Evolutionary conservation across 352 stramenopile species (phyloP), one percentile per base, ranked within the genome.

Genomic region (Globisporangium cystogenes): DNA sequence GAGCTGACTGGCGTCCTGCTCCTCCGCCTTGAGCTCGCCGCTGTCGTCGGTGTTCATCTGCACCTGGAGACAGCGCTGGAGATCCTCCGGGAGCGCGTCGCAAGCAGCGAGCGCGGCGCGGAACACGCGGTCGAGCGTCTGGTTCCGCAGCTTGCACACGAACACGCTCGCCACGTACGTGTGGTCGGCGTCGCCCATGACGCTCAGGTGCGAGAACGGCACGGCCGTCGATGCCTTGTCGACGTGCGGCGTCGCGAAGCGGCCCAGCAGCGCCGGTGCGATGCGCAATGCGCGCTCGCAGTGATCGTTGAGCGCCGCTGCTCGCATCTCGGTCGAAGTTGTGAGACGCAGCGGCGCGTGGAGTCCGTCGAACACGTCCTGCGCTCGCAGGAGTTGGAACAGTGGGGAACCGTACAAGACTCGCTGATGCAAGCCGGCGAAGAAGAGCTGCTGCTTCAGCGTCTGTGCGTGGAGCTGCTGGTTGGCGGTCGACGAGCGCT

Each of bases 161-260:
- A 83, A 57, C 11, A 83, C 62, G 47, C 68, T 86, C 24, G 68
- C 76, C 47, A 86, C 59, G 55, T 68, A 78, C n/a, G 75, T 83
- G 52, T 63, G 60, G 24, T 60, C 54, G 2, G 60, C 60, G 39
- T 76, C 72, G 20, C 68, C 75, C 48, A 76, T 80, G 62, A 86
- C 66, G 52, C 70, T 80, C 37, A 68, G 74, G 62, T 86, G 70
- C 20, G 70, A 70, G 29, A 80, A 86, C 21, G 73, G 70, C 40
- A 62, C 74, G 20, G 39, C 48, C 8, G 53, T 45, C 7, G 67
- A 58, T 18, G 57, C 53, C 18, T 59, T 57, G 41, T 57, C 21
- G 47, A 67, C 41, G 64, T 74, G 64, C 26, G 65, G 44, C n/a
- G 55, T 43, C 0, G 65, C 57, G 45, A 86, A 83, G 10, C 62